phyloP scores from a whole-genome alignment of 2,329 filamentous ascomycete species.

The Fusarium neocosmosporiellum region DNA sequence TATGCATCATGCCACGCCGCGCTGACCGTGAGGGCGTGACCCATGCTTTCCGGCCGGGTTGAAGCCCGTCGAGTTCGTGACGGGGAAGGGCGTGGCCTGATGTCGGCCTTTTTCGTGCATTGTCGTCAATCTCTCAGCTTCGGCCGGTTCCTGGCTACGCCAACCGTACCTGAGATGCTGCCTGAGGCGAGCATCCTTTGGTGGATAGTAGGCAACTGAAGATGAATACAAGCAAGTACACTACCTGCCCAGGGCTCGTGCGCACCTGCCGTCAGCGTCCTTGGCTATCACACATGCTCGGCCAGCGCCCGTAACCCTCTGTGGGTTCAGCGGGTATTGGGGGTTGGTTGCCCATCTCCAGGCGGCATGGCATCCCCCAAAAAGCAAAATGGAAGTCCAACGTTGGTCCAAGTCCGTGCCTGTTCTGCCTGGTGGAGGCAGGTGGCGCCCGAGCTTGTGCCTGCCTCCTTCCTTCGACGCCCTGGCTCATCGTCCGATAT shows the following conservation, averaged over 20 bases:
- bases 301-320: constrained; percentile 3
- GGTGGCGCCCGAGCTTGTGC: neutral
- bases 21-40: constrained; percentile 23
- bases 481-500: constrained; percentile 33
- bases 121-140: constrained; percentile 22
- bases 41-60: constrained; percentile 16
- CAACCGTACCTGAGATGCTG: neutral
- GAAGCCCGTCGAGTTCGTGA: constrained; percentile 15
- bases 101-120: constrained; percentile 15
- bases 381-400: neutral
- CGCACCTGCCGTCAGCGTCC: constrained; percentile 15
- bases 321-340: constrained; percentile 4
- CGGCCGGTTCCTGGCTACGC: neutral
- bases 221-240: neutral
- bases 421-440: neutral
- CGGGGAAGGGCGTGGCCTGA: constrained; percentile 23
- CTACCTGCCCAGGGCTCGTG: neutral
- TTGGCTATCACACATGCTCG: neutral
- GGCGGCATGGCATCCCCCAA: neutral
- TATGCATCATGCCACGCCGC: constrained; percentile 42
- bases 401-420: neutral
- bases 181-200: neutral
- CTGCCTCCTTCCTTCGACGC: neutral
- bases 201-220: neutral
- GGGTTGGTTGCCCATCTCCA: neutral